Evolutionary conservation across 192 early-diverging fungal species (phyloP), one percentile per base, ranked within the genome.

Genomic region (Coemansia sp.): DNA sequence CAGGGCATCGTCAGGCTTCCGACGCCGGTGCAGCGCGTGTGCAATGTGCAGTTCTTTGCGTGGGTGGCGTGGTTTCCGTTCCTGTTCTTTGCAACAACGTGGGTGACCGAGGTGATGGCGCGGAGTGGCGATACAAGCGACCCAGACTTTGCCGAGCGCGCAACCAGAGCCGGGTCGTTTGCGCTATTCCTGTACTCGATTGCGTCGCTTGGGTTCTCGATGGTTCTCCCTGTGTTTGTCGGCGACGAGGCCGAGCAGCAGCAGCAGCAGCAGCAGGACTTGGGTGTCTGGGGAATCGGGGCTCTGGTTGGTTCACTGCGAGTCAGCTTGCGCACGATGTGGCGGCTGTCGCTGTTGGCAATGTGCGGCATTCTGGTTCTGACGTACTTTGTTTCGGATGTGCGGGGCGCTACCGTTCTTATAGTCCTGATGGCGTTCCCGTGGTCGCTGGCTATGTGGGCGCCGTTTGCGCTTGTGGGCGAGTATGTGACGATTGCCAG

Each of bases 21-120:
- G 3, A 63, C 45, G 19, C 87, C 92, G 1, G 85, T 97, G 11
- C 91, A 92, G 64, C 79, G 86, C 53, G 85, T 99, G 17, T 98
- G 93, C 74, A 93, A 92, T 70, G 89, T 94, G 14, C 97, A 99
- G 72, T 92, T 99, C 55, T 95, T 95, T 85, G 89, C 92, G 25
- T 99, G 95, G 95, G 86, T 97, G 76, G 95, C 92, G n/a, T 95
- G 95, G 93, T 99, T 99, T 70, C 94, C 95, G 16, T 96, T 97
- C 75, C 81, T 99, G 37, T 98, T 97, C 76, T 99, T 96, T 78
- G 89, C 91, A 20, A 81, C 79, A 1, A 82, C 84, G 8, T 85
- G 78, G 71, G 77, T 85, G 43, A 79, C 74, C 32, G 78, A 76
- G 57, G 61, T 78, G 39, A 69, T 72, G 65, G 69, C 74, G 17